A percentile compares a stretch with the other conserved stretches of the same genome.
Evolutionary conservation across 768 basidiomycete species (phyloP).

Genomic region (Aureoboletus auriporus): DNA sequence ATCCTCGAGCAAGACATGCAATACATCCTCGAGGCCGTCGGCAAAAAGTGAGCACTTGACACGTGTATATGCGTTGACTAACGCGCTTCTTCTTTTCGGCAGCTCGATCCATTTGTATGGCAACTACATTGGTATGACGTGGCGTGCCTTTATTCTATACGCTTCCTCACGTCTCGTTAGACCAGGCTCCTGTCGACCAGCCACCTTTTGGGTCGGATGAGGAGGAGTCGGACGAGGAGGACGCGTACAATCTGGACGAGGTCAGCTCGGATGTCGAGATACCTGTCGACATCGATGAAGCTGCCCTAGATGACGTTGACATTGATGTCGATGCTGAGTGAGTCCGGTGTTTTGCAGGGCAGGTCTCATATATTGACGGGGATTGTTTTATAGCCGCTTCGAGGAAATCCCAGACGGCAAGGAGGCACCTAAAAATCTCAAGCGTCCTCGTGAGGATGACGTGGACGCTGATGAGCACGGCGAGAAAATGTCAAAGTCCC

Average conservation of each 20-base stretch:
- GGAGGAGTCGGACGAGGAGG: slow-evolving; percentile 52
- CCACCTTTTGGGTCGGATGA: slow-evolving; percentile 51
- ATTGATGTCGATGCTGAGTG: slow-evolving; percentile 30
- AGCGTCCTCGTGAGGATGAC: slow-evolving; percentile 69
- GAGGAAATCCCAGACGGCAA: slow-evolving; percentile 57
- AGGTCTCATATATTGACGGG: not conserved
- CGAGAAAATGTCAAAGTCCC: slow-evolving; percentile 45
- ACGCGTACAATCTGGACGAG: slow-evolving; percentile 58
- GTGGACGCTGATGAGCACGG: slow-evolving; percentile 37
- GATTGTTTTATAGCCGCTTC: slow-evolving; percentile 46
- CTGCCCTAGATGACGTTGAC: slow-evolving; percentile 50
- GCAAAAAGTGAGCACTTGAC: slow-evolving; percentile 65
- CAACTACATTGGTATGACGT: slow-evolving; percentile 68
- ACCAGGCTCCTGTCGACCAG: slow-evolving; percentile 48
- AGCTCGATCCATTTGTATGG: slow-evolving; percentile 78
- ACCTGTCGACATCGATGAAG: slow-evolving; percentile 60
- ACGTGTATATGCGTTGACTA: not conserved
- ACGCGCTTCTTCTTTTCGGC: slow-evolving; percentile 3
- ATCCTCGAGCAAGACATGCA: slow-evolving; percentile 63
- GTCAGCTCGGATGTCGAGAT: slow-evolving; percentile 85
- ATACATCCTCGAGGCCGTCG: slow-evolving; percentile 65
- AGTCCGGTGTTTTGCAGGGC: slow-evolving; percentile 28
- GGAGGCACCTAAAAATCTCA: slow-evolving; percentile 41
- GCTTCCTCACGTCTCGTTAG: slow-evolving; percentile 29
- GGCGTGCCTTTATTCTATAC: not conserved